Percentiles rank a stretch among this genome's conserved stretches.
Conservation (phyloP, 805 yeast genomes). For the Priceomyces carsonii region DNA sequence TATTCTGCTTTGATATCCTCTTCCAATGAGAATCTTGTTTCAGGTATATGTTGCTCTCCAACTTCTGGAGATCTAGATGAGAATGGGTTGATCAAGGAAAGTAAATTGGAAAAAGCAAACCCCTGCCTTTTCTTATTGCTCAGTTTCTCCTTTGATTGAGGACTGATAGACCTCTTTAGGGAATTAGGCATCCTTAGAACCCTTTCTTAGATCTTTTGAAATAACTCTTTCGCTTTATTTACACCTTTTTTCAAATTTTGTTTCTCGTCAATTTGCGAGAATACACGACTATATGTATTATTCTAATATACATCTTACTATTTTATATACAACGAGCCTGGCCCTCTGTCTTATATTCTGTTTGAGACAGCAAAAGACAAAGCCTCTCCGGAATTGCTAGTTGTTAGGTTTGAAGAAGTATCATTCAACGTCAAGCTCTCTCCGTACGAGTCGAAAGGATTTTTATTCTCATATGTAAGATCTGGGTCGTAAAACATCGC, state of each 20-base stretch:
- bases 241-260: no score
- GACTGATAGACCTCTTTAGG: conserved; percentile 19
- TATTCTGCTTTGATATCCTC: conserved; percentile 4
- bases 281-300: no score
- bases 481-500: conserved; percentile 41
- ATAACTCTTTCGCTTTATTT: no score
- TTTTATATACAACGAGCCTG: background rate
- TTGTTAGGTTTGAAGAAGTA: conserved; percentile 13
- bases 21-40: background rate
- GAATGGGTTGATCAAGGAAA: conserved; percentile 13
- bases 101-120: conserved; percentile 9
- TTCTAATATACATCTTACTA: no score
- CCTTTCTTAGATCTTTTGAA: no score
- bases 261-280: no score
- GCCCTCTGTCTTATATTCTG: background rate
- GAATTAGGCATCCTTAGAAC: conserved; percentile 7
- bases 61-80: conserved; percentile 1
- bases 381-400: conserved; percentile 5
- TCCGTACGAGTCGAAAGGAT: conserved; percentile 31
- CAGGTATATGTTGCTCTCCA: conserved; percentile 5
- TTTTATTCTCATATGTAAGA: conserved; percentile 18
- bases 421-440: conserved; percentile 33
- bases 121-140: conserved; percentile 5
- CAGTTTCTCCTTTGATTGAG: conserved; percentile 11
- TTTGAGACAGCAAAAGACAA: conserved; percentile 1